These are phyloP conservation scores for Ophiocordyceps camponoti-leonardi DNA, from an alignment of 2,329 filamentous ascomycete species.

Conservation along the genomic window DNA sequence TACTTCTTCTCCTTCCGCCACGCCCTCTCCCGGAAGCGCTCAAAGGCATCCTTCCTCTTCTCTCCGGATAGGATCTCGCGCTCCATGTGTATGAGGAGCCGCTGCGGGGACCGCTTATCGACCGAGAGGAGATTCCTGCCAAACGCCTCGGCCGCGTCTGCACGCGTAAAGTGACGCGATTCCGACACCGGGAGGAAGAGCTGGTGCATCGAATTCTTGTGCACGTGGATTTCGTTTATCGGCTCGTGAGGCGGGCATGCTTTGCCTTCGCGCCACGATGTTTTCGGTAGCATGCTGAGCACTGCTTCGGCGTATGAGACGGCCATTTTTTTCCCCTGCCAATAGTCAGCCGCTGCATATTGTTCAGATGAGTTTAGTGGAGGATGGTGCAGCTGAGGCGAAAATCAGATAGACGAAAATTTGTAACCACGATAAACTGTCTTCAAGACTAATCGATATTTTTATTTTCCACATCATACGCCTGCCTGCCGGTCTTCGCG, in stretches of 20 bases:
- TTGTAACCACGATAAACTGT: conserved; percentile 76
- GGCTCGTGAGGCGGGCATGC: conserved; percentile 35
- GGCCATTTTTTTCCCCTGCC: conserved; percentile 60
- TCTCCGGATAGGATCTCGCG: conserved; percentile 23
- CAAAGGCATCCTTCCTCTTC: conserved; percentile 17
- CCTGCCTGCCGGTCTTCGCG: conserved; percentile 10
- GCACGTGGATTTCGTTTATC: conserved; percentile 48
- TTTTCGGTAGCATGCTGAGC: conserved; percentile 62
- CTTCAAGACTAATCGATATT: conserved; percentile 98
- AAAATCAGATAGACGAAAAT: conserved; percentile 10
- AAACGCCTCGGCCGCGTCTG: conserved; percentile 49
- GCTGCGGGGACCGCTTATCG: conserved; percentile 44
- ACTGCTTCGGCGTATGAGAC: conserved; percentile 62
- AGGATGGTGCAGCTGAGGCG: neutral
- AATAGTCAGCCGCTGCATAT: conserved; percentile 5
- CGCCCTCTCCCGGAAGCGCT: conserved; percentile 23
- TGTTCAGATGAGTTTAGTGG: conserved; percentile 41
- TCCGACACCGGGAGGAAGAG: conserved; percentile 48
- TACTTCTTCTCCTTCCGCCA: conserved; percentile 24
- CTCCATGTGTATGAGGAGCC: conserved; percentile 41
- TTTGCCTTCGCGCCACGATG: conserved; percentile 33
- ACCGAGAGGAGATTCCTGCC: conserved; percentile 40
- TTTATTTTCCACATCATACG: conserved; percentile 38
- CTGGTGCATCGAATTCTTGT: conserved; percentile 43
- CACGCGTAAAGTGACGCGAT: conserved; percentile 44